A percentile compares a stretch with the other conserved stretches of the same genome.
These are phyloP conservation scores for Boeremia exigua DNA, from an alignment of 2,329 filamentous ascomycete genomes.

Conservation along the genomic window DNA sequence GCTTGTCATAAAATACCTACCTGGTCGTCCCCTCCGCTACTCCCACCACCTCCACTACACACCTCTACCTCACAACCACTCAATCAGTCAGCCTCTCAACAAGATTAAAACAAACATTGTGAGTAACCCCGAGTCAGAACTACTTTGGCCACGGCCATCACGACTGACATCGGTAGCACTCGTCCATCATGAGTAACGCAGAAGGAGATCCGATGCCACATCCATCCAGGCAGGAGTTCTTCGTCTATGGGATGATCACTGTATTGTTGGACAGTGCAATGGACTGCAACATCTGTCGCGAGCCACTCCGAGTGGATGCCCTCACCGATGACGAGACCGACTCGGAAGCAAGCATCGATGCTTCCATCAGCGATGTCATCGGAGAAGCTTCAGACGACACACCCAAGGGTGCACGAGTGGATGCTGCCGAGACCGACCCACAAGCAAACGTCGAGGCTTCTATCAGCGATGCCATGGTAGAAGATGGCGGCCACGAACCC, in stretches of 20 bases:
- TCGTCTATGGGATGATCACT: not conserved
- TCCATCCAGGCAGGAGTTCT: not conserved
- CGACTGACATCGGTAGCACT: too few species aligned
- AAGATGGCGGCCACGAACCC: not conserved
- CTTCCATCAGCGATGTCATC: not conserved
- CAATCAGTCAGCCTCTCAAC: too few species aligned
- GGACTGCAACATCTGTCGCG: slow-evolving; percentile 2
- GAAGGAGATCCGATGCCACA: not conserved
- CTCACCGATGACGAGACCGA: too few species aligned
- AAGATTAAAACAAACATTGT: too few species aligned
- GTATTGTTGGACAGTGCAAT: not conserved
- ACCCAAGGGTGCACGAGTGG: too few species aligned
- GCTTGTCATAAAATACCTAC: too few species aligned
- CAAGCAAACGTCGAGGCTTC: not conserved
- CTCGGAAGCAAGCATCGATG: not conserved
- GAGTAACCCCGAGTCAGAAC: too few species aligned
- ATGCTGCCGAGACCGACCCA: not conserved
- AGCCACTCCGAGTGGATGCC: not conserved
- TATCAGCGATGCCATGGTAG: not conserved
- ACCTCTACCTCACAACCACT: too few species aligned
- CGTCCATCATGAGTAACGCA: not conserved
- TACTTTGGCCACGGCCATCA: too few species aligned
- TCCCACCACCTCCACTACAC: too few species aligned
- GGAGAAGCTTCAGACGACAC: not conserved
- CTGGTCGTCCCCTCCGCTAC: too few species aligned